These are phyloP conservation scores for Globisporangium cylindrosporum DNA, from an alignment of 352 stramenopile species.

Conservation along the genomic window DNA sequence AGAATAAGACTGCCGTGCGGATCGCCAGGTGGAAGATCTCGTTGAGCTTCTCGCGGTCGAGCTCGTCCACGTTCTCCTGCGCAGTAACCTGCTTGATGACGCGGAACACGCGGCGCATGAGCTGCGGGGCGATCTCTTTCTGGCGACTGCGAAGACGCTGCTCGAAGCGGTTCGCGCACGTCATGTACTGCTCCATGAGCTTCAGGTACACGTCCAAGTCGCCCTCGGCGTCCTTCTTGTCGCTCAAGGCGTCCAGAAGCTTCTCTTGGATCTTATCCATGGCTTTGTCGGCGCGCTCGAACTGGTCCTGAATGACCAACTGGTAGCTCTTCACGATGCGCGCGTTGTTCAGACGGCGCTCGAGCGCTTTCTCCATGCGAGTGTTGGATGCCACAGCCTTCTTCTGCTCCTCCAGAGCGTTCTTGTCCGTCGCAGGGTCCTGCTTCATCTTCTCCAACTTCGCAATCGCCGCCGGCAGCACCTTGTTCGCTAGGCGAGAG, in stretches of 20 bases:
- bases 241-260: slow-evolving; percentile 24
- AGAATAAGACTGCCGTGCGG: slow-evolving; percentile 57
- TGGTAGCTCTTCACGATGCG: slow-evolving; percentile 44
- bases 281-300: slow-evolving; percentile 40
- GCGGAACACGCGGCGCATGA: slow-evolving; percentile 69
- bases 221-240: slow-evolving; percentile 24
- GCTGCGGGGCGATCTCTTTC: slow-evolving; percentile 44
- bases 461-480: slow-evolving; percentile 9
- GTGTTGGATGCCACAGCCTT: slow-evolving; percentile 22
- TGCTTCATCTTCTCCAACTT: slow-evolving; percentile 14
- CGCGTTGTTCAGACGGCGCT: slow-evolving; percentile 36
- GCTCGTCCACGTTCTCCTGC: slow-evolving; percentile 19
- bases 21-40: slow-evolving; percentile 58
- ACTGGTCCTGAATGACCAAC: slow-evolving; percentile 45
- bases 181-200: slow-evolving; percentile 81
- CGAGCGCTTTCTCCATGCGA: slow-evolving; percentile 33
- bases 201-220: slow-evolving; percentile 59
- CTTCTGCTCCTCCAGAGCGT: slow-evolving; percentile 20
- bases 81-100: slow-evolving; percentile 40
- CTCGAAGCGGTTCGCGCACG: slow-evolving; percentile 53
- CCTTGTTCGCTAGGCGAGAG: slow-evolving; percentile 11
- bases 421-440: slow-evolving; percentile 21
- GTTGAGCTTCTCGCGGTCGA: slow-evolving; percentile 33
- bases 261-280: slow-evolving; percentile 48
- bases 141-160: slow-evolving; percentile 47